Conservation (phyloP, 805 yeast genomes). For the Metschnikowia cerradonensis region DNA sequence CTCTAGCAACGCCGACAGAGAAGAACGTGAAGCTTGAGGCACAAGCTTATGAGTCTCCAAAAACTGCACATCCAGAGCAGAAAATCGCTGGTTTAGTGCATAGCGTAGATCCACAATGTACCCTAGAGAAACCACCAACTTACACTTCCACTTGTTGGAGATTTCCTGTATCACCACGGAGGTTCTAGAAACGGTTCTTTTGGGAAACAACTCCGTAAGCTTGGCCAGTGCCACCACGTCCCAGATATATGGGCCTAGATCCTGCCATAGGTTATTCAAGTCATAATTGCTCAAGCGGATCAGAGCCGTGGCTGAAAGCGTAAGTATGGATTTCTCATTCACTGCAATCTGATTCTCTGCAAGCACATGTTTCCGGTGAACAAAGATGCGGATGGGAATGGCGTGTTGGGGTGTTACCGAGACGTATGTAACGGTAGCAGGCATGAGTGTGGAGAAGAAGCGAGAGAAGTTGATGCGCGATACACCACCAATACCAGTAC, state of each 20-base stretch:
- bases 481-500: no score
- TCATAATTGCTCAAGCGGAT: slow-evolving; percentile 24
- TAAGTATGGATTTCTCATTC: slow-evolving; percentile 23
- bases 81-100: slow-evolving; percentile 9
- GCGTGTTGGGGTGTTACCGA: slow-evolving; percentile 14
- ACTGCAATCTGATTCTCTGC: slow-evolving; percentile 20
- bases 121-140: slow-evolving; percentile 19
- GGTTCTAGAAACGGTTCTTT: slow-evolving; percentile 8
- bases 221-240: slow-evolving; percentile 10
- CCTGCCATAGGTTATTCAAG: slow-evolving; percentile 17
- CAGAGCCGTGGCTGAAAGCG: slow-evolving; percentile 20
- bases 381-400: slow-evolving; percentile 21
- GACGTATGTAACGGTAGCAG: slow-evolving; percentile 21
- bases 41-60: slow-evolving; percentile 14
- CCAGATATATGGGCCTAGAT: slow-evolving; percentile 12
- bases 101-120: slow-evolving; percentile 18
- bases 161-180: slow-evolving; percentile 11
- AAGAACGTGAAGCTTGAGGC: background rate
- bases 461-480: no score
- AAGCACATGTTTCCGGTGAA: slow-evolving; percentile 21
- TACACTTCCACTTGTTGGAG: slow-evolving; percentile 21
- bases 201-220: slow-evolving; percentile 11
- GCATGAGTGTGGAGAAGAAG: slow-evolving; percentile 7
- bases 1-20: slow-evolving; percentile 9
- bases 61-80: slow-evolving; percentile 12